Percentiles rank a stretch among this genome's conserved stretches.
Evolutionary conservation across 495 filamentous ascomycete species (phyloP).

Genomic region (Trichoderma erinaceum): DNA sequence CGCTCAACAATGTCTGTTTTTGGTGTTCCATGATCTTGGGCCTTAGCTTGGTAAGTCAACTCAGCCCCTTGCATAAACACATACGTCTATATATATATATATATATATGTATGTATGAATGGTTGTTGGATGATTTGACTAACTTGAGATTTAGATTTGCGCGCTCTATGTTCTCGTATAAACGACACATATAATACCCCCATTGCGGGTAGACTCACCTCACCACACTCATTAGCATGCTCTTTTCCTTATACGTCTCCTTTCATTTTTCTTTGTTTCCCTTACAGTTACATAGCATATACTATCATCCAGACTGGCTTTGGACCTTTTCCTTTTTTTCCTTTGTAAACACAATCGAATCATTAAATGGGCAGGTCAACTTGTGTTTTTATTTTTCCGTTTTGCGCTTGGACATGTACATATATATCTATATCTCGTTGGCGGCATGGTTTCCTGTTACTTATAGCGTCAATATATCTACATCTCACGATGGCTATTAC

Average conservation of each 20-base stretch:
- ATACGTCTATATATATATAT: neutral
- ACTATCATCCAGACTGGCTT: neutral
- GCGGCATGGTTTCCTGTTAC: neutral
- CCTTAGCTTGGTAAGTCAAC: conserved; percentile 65
- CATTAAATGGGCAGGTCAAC: neutral
- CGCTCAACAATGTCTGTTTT: conserved; percentile 88
- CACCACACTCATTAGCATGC: neutral
- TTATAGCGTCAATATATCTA: conserved; percentile 3
- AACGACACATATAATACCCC: conserved; percentile 9
- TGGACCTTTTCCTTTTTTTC: neutral
- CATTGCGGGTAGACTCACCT: neutral
- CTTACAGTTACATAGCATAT: conserved; percentile 1
- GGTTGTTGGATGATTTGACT: neutral
- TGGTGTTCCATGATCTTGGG: conserved; percentile 95
- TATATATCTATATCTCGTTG: neutral
- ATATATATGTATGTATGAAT: neutral
- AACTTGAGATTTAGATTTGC: conserved; percentile 38
- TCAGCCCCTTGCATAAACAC: neutral
- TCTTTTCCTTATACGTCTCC: neutral
- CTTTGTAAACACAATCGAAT: neutral
- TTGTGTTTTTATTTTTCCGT: neutral
- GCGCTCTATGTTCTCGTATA: conserved; percentile 48
- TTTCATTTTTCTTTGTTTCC: neutral
- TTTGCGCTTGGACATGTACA: neutral
- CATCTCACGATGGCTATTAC: neutral